Percentiles rank a stretch among this genome's conserved stretches.
These are phyloP conservation scores for Penicillium polonicum DNA, from an alignment of 2,329 filamentous ascomycete genomes.

Conservation along the genomic window DNA sequence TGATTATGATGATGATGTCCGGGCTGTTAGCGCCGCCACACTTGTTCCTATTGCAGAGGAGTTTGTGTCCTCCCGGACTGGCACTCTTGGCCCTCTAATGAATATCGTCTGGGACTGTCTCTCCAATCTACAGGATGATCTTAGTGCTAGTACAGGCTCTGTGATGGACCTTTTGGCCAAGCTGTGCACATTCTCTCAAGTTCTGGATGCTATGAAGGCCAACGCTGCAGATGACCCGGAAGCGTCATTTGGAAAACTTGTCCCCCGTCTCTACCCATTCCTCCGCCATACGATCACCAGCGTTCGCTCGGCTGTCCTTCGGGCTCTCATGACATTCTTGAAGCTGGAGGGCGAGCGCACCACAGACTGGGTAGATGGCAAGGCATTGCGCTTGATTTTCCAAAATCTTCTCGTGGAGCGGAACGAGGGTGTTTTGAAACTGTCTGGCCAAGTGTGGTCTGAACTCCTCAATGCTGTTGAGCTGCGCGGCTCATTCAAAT, in stretches of 20 bases:
- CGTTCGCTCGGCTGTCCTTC: slow-evolving; percentile 87
- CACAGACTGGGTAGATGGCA: slow-evolving; percentile 88
- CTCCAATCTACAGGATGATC: slow-evolving; percentile 92
- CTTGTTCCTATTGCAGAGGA: slow-evolving; percentile 94
- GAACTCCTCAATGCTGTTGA: slow-evolving; percentile 70
- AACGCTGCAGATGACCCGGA: slow-evolving; percentile 81
- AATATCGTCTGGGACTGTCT: slow-evolving; percentile 97
- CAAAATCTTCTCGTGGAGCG: slow-evolving; percentile 94
- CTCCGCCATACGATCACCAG: slow-evolving; percentile 95
- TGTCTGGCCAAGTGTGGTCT: slow-evolving; percentile 84
- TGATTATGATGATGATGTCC: slow-evolving; percentile 90
- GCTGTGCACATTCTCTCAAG: slow-evolving; percentile 89
- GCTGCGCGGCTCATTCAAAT: slow-evolving; percentile 57
- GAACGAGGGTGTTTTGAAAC: slow-evolving; percentile 75
- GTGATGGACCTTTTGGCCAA: slow-evolving; percentile 98
- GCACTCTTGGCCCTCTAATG: slow-evolving; percentile 76
- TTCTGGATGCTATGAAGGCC: slow-evolving; percentile 87
- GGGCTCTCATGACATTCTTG: slow-evolving; percentile 89
- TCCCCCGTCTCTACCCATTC: slow-evolving; percentile 93
- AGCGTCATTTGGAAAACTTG: slow-evolving; percentile 86
- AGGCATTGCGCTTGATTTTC: slow-evolving; percentile 82
- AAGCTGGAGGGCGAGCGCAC: slow-evolving; percentile 76
- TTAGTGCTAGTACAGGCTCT: slow-evolving; percentile 94
- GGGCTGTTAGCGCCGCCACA: slow-evolving; percentile 95
- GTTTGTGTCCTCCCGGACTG: slow-evolving; percentile 80